Evolutionary conservation across 2,329 filamentous ascomycete genomes (phyloP).

Genomic region (Stemphylium lycopersici): DNA sequence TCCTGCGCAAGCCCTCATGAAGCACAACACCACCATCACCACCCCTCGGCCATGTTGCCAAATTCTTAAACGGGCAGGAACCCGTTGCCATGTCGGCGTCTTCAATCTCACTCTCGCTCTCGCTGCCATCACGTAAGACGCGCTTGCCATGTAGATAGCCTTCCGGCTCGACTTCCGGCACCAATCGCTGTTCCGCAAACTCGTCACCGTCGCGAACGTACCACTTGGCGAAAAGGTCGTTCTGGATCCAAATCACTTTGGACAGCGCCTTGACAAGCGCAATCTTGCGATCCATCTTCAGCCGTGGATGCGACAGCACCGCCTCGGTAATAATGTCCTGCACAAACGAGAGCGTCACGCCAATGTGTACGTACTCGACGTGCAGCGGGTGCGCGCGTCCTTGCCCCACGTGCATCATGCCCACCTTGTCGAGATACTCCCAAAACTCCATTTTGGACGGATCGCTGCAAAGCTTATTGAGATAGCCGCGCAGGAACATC

Average conservation of each 20-base stretch:
- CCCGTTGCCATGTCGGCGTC: conserved; percentile 28
- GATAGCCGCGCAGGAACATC: conserved; percentile 76
- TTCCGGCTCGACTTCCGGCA: conserved; percentile 46
- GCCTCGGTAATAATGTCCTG: conserved; percentile 80
- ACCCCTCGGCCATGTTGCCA: conserved; percentile 20
- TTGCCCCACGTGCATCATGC: conserved; percentile 82
- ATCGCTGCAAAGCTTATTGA: conserved; percentile 76
- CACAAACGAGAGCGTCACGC: conserved; percentile 73
- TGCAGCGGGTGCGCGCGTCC: conserved; percentile 74
- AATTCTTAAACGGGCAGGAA: conserved; percentile 40
- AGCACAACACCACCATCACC: conserved; percentile 3
- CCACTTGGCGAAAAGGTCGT: conserved; percentile 85
- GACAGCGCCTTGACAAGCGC: conserved; percentile 75
- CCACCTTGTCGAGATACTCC: conserved; percentile 84
- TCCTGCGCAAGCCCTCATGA: conserved; percentile 10
- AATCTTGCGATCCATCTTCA: conserved; percentile 72
- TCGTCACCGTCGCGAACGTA: conserved; percentile 74
- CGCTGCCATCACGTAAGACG: conserved; percentile 37
- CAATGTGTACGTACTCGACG: conserved; percentile 81
- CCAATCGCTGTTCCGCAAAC: conserved; percentile 53
- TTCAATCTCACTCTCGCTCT: conserved; percentile 39
- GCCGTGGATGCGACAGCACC: conserved; percentile 71
- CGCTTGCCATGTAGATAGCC: conserved; percentile 47
- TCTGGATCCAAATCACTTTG: conserved; percentile 88
- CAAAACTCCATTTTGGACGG: conserved; percentile 78